Percentiles rank a stretch among this genome's conserved stretches.
Evolutionary conservation across 306 rosid genomes (phyloP).

Genomic region (Casuarina cunninghamiana): DNA sequence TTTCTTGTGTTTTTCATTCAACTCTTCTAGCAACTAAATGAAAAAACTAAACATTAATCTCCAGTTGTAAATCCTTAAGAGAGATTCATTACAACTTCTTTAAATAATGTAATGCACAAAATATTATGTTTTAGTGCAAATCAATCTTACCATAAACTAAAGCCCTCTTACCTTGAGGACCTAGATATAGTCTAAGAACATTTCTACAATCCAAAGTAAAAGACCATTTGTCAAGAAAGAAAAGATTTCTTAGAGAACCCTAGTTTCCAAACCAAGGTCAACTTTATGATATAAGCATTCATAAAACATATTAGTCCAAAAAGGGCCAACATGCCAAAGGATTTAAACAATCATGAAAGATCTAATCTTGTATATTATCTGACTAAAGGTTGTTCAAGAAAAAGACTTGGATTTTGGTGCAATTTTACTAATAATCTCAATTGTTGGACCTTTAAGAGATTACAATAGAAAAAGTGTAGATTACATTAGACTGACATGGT

Average conservation of each 20-base stretch:
- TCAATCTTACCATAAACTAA: no score
- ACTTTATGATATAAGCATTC: slow-evolving; percentile 3
- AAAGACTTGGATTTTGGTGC: neutral
- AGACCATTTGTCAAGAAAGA: neutral
- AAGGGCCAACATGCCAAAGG: slow-evolving; percentile 17
- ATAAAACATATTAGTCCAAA: neutral
- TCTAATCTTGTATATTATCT: neutral
- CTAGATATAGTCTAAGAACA: neutral
- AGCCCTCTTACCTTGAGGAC: neutral
- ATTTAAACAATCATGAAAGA: slow-evolving; percentile 5
- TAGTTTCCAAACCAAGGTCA: slow-evolving; percentile 12
- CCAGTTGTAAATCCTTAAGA: slow-evolving; percentile 10
- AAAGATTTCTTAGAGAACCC: neutral
- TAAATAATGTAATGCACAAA: neutral
- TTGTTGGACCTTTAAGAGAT: neutral
- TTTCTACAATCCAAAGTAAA: neutral
- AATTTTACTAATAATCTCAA: slow-evolving; percentile 16
- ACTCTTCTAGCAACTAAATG: slow-evolving; percentile 63
- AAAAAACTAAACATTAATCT: slow-evolving; percentile 27
- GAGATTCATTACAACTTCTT: slow-evolving; percentile 4
- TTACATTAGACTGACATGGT: neutral
- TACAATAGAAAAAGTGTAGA: neutral
- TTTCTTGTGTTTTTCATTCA: slow-evolving; percentile 58
- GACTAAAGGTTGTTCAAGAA: neutral
- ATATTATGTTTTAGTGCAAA: neutral